Base-by-base conservation (phyloP, 1,139 yeast genomes). In the Pichia sp. region DNA sequence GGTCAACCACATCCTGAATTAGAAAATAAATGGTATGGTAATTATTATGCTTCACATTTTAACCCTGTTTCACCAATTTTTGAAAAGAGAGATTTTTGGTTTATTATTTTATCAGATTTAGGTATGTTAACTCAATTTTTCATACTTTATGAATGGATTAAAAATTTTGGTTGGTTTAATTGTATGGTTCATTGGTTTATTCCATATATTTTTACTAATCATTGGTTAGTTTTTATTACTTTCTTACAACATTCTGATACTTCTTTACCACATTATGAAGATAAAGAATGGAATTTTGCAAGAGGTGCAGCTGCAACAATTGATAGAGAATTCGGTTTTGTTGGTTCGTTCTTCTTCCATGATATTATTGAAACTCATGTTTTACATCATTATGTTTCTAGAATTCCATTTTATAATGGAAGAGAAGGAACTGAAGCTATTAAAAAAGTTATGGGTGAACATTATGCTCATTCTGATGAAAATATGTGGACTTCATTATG, bases 281-380 rank as follows among this genome's bases (percentile, higher is more conserved):
- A 74, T 47, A 56, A 62, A 37, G 78, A 76, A 61, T 78, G 83
- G 83, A 77, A 70, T 45, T 78, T 78, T 56, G 82, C 82, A 35
- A 70, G 81, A 63, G 83, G 83, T 58, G 83, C 83, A 37, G 82
- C 82, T 49, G 78, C 82, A 38, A 78, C 83, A 42, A 75, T 78
- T 50, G 83, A 78, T 58, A 68, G 83, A 61, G 70, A 77, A 54
- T 76, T 74, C 58, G 82, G 82, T n/a, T 74, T 76, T 55, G 63
- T 75, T 47, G 83, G 82, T 49, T 66, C 69, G 58, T 69, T 71
- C 64, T 68, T 76, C 54, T 76, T 78, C 74, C 83, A 78, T 57
- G 82, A 77, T 57, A 78, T 78, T 54, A 77, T 77, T 55, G 83
- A 78, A 61, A 78, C 83, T 41, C 83, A 78, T 55, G 82, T 78